These are phyloP conservation scores for Orbilia javanica DNA, from an alignment of 2,329 filamentous ascomycete species.

Conservation along the genomic window DNA sequence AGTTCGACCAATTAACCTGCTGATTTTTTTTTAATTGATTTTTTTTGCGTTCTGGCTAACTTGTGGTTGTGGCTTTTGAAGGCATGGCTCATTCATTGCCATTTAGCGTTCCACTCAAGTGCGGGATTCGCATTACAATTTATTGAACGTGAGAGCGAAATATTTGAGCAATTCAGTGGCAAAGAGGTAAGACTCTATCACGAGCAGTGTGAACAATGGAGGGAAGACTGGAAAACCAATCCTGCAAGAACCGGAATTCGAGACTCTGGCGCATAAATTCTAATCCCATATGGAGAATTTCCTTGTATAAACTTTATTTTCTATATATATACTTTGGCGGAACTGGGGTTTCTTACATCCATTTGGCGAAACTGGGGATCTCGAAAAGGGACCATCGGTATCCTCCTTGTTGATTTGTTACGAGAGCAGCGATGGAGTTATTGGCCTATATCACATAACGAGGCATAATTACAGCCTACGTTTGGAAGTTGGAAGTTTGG, in stretches of 20 bases:
- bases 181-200: conserved; percentile 12
- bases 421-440: no score
- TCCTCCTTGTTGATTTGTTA: no score
- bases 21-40: not conserved
- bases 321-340: not conserved
- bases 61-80: not conserved
- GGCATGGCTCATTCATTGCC: conserved; percentile 63
- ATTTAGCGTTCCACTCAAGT: conserved; percentile 70
- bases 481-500: no score
- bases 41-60: not conserved
- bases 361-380: no score
- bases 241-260: not conserved
- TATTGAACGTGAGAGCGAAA: conserved; percentile 64
- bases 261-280: conserved; percentile 43
- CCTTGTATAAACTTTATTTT: not conserved
- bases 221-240: conserved; percentile 32
- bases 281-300: no score
- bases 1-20: conserved; percentile 43
- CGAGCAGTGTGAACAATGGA: conserved; percentile 44
- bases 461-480: no score
- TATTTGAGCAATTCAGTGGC: conserved; percentile 8
- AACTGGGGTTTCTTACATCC: no score
- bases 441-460: no score
- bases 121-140: conserved; percentile 71
- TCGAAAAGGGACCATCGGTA: no score